Percentiles rank a stretch among this genome's conserved stretches.
Conservation (phyloP, 2,329 filamentous ascomycete species). For the Tricladium varicosporioides region DNA sequence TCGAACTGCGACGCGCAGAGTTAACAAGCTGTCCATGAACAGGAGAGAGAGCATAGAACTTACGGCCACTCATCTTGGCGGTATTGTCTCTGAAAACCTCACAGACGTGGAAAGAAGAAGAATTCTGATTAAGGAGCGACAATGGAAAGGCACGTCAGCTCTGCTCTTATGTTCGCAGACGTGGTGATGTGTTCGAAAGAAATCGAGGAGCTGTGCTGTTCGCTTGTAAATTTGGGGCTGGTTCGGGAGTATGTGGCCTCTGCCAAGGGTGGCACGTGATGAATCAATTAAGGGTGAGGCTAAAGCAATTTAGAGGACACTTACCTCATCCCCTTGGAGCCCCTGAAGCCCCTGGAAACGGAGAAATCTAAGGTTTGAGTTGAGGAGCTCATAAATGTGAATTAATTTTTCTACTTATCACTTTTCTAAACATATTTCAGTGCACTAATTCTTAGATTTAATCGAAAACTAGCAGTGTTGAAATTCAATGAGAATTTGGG, state of each 20-base stretch:
- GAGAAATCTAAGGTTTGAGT: too few species aligned
- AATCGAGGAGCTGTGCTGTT: slow-evolving; percentile 28
- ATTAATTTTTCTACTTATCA: too few species aligned
- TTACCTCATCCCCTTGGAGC: not conserved
- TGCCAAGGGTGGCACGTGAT: slow-evolving; percentile 4
- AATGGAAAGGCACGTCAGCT: slow-evolving; percentile 25
- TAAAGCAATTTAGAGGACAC: not conserved
- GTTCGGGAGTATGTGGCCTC: slow-evolving; percentile 23
- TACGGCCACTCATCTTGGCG: slow-evolving; percentile 43
- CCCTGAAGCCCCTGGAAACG: not conserved
- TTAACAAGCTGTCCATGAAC: slow-evolving; percentile 24
- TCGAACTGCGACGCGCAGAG: slow-evolving; percentile 63
- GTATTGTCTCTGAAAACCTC: slow-evolving; percentile 34
- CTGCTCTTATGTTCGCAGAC: slow-evolving; percentile 28
- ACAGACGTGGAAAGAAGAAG: slow-evolving; percentile 36
- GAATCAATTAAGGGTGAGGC: not conserved
- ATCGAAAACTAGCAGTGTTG: too few species aligned
- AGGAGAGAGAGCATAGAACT: slow-evolving; percentile 26
- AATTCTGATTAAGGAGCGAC: slow-evolving; percentile 30
- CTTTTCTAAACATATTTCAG: too few species aligned
- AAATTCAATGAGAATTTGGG: too few species aligned
- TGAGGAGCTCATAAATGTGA: too few species aligned
- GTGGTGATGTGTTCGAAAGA: slow-evolving; percentile 31
- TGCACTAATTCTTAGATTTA: too few species aligned
- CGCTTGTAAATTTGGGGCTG: slow-evolving; percentile 23